A percentile compares a stretch with the other conserved stretches of the same genome.
Evolutionary conservation across 805 yeast genomes (phyloP).

Genomic region (Debaryomyces maramus): DNA sequence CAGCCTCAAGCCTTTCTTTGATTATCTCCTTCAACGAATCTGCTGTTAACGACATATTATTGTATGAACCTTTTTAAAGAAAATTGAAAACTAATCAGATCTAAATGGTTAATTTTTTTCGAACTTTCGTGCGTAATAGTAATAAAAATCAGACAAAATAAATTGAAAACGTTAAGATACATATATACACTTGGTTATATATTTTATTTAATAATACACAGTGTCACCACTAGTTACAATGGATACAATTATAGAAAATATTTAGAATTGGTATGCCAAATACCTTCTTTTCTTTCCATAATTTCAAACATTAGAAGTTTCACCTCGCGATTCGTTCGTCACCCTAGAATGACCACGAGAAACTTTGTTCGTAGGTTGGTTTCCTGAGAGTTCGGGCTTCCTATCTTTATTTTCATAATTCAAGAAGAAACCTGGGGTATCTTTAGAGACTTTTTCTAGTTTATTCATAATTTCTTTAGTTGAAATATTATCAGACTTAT

Average conservation of each 20-base stretch:
- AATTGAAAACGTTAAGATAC: no score
- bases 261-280: no score
- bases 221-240: no score
- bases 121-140: no score
- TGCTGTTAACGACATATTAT: constrained; percentile 34
- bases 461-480: constrained; percentile 39
- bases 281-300: no score
- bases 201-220: no score
- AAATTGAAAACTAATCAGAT: no score
- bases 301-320: constrained; percentile 20
- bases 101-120: no score
- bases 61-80: background rate
- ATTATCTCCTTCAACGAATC: constrained; percentile 50
- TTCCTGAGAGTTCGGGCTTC: background rate
- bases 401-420: constrained; percentile 12
- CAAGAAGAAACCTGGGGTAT: constrained; percentile 30
- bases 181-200: no score
- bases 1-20: constrained; percentile 56
- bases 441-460: constrained; percentile 33
- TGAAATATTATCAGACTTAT: constrained; percentile 18
- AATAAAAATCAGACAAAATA: no score
- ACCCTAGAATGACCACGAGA: constrained; percentile 31
- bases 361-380: constrained; percentile 30
- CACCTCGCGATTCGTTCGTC: constrained; percentile 29
- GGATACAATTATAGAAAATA: no score